Evolutionary conservation across 176 grass and related monocot genomes (phyloP).

Genomic region (Eremochloa ophiuroides): DNA sequence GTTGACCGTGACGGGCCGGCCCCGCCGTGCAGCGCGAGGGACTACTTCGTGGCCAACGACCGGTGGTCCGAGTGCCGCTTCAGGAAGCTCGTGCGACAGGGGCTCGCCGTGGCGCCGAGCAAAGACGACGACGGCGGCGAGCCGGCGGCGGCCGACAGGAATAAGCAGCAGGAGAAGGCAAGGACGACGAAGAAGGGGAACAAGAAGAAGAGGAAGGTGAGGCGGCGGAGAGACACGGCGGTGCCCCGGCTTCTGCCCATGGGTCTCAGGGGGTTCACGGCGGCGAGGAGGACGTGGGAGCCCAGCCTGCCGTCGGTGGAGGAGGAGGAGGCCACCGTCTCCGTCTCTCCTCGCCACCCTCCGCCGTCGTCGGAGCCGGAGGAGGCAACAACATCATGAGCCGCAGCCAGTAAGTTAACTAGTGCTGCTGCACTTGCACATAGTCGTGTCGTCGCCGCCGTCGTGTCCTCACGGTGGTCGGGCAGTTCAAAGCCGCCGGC

Average conservation of each 20-base stretch:
- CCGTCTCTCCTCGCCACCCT: neutral
- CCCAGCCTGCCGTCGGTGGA: constrained; percentile 44
- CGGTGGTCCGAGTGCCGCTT: constrained; percentile 22
- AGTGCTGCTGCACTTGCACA: neutral
- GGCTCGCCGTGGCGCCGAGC: constrained; percentile 15
- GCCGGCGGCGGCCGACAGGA: neutral
- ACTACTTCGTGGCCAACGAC: constrained; percentile 22
- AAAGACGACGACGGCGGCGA: neutral
- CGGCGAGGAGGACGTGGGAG: constrained; percentile 32
- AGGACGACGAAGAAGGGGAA: neutral
- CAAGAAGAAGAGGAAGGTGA: neutral
- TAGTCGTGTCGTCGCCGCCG: neutral
- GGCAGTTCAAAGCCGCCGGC: neutral
- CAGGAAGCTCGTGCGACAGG: constrained; percentile 1
- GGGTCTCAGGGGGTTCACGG: too few relatives aligned
- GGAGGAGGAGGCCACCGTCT: constrained; percentile 17
- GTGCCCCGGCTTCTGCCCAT: neutral
- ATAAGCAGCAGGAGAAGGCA: neutral
- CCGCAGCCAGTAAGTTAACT: neutral
- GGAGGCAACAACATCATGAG: neutral
- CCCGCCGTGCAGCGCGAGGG: constrained; percentile 35
- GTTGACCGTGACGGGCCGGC: too few relatives aligned
- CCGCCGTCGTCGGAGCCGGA: neutral
- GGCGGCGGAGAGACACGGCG: neutral
- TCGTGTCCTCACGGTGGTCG: neutral